A percentile compares a stretch with the other conserved stretches of the same genome.
Evolutionary conservation across 176 grass and related monocot species (phyloP).

Genomic region (Eleusine indica): DNA sequence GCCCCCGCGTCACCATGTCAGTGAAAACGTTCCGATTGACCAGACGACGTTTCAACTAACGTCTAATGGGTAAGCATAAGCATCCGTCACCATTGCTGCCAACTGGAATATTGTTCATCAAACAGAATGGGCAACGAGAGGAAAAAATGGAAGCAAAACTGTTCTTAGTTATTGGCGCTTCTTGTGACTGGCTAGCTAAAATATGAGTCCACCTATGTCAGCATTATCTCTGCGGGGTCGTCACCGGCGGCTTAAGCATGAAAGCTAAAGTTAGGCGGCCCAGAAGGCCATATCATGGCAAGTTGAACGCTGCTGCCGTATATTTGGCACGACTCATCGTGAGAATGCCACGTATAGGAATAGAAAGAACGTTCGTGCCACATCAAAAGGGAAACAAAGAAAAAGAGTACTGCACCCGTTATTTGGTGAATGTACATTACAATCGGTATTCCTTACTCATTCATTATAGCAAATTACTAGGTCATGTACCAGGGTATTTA

Average conservation of each 20-base stretch:
- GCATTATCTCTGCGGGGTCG: not conserved
- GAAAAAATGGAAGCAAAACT: not conserved
- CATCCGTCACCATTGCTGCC: not conserved
- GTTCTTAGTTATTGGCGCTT: not conserved
- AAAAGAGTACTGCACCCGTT: no score
- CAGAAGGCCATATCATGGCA: not conserved
- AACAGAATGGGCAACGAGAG: not conserved
- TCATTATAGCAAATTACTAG: no score
- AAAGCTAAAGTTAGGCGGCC: not conserved
- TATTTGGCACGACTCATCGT: no score
- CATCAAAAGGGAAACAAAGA: no score
- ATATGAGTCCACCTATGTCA: not conserved
- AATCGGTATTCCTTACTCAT: no score
- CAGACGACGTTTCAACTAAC: not conserved
- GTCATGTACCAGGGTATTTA: no score
- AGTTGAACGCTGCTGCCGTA: not conserved
- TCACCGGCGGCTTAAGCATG: not conserved
- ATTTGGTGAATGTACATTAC: no score
- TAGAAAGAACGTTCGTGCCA: no score
- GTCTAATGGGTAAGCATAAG: not conserved
- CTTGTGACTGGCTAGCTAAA: not conserved
- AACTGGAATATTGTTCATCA: not conserved
- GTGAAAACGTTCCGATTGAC: not conserved
- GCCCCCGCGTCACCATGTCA: not conserved
- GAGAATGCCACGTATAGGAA: no score